Percentiles rank a stretch among this genome's conserved stretches.
Conservation (phyloP, 2,329 filamentous ascomycete species). For the Microcyclosporella mali region DNA sequence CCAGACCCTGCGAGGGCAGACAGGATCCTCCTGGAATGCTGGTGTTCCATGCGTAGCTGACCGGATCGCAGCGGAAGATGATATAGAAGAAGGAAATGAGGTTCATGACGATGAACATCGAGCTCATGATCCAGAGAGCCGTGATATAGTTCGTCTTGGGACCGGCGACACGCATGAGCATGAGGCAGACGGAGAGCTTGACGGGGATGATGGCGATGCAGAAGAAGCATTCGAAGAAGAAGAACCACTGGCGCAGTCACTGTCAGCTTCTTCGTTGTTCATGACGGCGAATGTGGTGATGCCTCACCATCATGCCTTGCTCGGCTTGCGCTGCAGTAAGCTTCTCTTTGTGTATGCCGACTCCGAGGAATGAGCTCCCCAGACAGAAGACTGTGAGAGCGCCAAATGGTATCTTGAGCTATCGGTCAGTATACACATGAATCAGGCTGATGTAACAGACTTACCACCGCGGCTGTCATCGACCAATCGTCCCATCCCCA, state of each 20-base stretch:
- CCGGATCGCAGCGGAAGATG: conserved; percentile 33
- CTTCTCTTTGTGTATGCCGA: conserved; percentile 28
- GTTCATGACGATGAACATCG: conserved; percentile 40
- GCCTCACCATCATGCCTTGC: conserved; percentile 19
- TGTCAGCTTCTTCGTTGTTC: conserved; percentile 5
- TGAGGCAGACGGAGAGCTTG: conserved; percentile 35
- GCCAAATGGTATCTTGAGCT: conserved; percentile 22
- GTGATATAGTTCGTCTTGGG: conserved; percentile 25
- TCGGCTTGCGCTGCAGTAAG: conserved; percentile 16
- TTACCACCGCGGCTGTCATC: conserved; percentile 20
- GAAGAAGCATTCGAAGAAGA: conserved; percentile 35
- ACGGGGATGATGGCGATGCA: conserved; percentile 33
- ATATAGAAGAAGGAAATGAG: conserved; percentile 32
- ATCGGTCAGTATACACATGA: conserved; percentile 4
- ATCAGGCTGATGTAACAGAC: conserved; percentile 3
- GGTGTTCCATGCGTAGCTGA: conserved; percentile 29
- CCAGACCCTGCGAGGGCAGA: conserved; percentile 21
- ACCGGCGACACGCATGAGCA: conserved; percentile 32
- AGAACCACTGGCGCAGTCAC: conserved; percentile 27
- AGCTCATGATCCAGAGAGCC: conserved; percentile 27
- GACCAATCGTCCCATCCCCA: conserved; percentile 31
- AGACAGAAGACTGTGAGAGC: conserved; percentile 27
- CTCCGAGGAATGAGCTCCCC: conserved; percentile 29
- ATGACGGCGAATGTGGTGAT: too few species aligned
- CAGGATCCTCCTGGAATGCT: conserved; percentile 26